phyloP scores from a whole-genome alignment of 352 stramenopile species.

The Sclerospora graminicola region DNA sequence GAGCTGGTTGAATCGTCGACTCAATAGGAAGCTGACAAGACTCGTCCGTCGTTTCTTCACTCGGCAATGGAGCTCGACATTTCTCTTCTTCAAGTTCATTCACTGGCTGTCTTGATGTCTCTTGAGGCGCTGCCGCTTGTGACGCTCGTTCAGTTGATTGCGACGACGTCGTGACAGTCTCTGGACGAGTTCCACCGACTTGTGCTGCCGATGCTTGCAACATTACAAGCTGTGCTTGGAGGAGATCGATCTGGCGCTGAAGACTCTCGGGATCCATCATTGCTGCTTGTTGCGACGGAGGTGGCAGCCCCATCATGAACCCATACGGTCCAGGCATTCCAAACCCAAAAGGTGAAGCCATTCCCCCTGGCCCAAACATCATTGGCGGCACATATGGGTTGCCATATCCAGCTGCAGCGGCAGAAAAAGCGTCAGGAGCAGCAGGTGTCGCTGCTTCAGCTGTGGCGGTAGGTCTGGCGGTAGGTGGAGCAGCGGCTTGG shows the following conservation, averaged over 20 bases:
- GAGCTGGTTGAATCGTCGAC: conserved; percentile 25
- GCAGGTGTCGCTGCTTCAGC: conserved; percentile 7
- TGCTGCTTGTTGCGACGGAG: conserved; percentile 9
- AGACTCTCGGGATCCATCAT: conserved; percentile 40
- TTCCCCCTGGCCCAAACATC: conserved; percentile 43
- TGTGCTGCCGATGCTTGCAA: conserved; percentile 30
- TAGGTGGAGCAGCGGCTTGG: conserved; percentile 11
- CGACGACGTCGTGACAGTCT: conserved; percentile 4
- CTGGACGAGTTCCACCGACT: conserved; percentile 4
- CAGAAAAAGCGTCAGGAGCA: conserved; percentile 4
- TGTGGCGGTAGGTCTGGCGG: conserved; percentile 5
- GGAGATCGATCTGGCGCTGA: conserved; percentile 40
- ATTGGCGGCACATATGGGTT: conserved; percentile 47
- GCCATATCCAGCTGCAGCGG: conserved; percentile 26
- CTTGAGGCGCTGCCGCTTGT: background rate
- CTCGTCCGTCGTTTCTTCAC: conserved; percentile 2
- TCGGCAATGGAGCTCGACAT: conserved; percentile 9
- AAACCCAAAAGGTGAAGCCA: conserved; percentile 37
- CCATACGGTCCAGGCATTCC: conserved; percentile 45
- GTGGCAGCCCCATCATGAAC: conserved; percentile 38
- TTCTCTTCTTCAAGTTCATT: conserved; percentile 43
- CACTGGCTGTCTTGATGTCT: background rate
- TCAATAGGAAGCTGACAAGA: conserved; percentile 16
- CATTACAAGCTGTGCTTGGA: conserved; percentile 39
- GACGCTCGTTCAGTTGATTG: conserved; percentile 3